phyloP scores from a whole-genome alignment of 306 rosid species.

The Pyrus betulifolia region DNA sequence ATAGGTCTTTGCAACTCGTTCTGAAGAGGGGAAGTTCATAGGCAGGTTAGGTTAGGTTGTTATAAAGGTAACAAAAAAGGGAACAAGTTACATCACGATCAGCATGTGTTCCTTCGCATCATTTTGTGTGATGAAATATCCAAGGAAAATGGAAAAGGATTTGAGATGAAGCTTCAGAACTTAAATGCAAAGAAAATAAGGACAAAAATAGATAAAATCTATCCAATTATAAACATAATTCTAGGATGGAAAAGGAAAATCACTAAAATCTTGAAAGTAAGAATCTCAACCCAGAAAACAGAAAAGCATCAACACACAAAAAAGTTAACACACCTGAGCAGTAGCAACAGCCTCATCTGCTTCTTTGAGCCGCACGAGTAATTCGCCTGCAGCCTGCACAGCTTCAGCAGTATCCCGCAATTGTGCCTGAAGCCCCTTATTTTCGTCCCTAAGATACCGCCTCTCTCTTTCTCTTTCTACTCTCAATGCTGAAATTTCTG shows the following conservation, averaged over 20 bases:
- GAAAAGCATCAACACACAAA: background rate
- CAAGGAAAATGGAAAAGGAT: background rate
- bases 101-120: background rate
- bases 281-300: background rate
- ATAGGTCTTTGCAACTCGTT: background rate
- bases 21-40: background rate
- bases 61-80: background rate
- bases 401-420: slow-evolving; percentile 96
- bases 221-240: background rate
- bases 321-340: slow-evolving; percentile 64
- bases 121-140: background rate
- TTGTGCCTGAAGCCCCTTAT: slow-evolving; percentile 90
- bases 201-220: background rate
- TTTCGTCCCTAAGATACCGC: slow-evolving; percentile 72
- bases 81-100: background rate
- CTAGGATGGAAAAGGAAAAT: background rate
- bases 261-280: background rate
- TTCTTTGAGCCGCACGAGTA: slow-evolving; percentile 88
- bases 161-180: background rate
- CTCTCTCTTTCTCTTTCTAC: slow-evolving; percentile 85
- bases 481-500: slow-evolving; percentile 81
- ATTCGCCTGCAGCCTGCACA: slow-evolving; percentile 97
- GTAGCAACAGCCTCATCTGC: slow-evolving; percentile 76
- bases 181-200: background rate
- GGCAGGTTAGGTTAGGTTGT: background rate